Conservation (phyloP, 768 basidiomycete genomes). For the Suillus variegatus region DNA sequence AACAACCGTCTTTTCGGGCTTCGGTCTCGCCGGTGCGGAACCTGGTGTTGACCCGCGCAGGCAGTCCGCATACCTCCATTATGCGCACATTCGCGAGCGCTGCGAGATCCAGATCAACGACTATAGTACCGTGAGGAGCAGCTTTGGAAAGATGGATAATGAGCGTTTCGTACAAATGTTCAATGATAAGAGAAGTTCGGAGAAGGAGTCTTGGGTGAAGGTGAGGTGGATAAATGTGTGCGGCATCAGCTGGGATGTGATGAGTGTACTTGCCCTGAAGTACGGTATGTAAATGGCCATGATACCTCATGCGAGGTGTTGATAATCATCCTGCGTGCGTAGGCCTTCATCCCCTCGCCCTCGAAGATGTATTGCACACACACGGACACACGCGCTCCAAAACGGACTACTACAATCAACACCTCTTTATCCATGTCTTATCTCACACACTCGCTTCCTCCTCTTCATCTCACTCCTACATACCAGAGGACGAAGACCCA, state of each 20-base stretch:
- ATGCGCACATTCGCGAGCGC: conserved; percentile 57
- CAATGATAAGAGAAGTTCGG: conserved; percentile 42
- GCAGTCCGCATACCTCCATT: conserved; percentile 53
- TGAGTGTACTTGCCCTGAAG: conserved; percentile 64
- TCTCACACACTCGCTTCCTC: conserved; percentile 53
- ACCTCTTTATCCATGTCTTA: conserved; percentile 70
- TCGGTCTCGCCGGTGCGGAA: conserved; percentile 56
- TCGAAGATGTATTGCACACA: conserved; percentile 69
- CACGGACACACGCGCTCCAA: conserved; percentile 60
- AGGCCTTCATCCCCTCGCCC: conserved; percentile 71
- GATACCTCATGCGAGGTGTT: conserved; percentile 14
- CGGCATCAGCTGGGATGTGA: conserved; percentile 70
- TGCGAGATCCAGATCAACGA: conserved; percentile 70
- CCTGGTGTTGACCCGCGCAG: conserved; percentile 72
- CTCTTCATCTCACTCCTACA: conserved; percentile 13
- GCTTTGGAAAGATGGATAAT: conserved; percentile 59
- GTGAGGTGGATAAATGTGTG: conserved; percentile 77
- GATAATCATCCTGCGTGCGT: neutral
- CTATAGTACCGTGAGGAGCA: conserved; percentile 59
- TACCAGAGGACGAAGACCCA: conserved; percentile 6
- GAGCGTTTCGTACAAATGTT: conserved; percentile 60
- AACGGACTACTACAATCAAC: conserved; percentile 68
- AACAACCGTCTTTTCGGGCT: conserved; percentile 37
- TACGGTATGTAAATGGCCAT: conserved; percentile 50
- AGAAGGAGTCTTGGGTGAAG: conserved; percentile 60